Evolutionary conservation across 805 yeast genomes (phyloP).

Genomic region (Candida glaebosa): DNA sequence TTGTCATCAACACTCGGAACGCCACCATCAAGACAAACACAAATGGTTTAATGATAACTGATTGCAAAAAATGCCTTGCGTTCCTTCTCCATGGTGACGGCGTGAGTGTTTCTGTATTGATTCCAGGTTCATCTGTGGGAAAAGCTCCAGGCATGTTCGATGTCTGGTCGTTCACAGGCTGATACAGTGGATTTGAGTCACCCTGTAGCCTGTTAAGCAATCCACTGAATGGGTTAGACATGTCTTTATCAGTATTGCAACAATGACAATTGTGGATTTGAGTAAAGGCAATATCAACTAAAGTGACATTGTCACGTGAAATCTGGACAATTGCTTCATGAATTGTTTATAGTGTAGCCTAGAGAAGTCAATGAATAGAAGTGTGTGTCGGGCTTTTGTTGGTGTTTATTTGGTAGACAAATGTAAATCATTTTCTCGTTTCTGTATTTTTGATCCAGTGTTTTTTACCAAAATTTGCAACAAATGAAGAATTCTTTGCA

Average conservation of each 20-base stretch:
- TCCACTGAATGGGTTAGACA: slow-evolving; percentile 1
- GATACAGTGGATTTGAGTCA: background rate
- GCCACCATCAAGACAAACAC: slow-evolving; percentile 19
- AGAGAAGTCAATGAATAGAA: no score
- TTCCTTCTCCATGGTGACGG: background rate
- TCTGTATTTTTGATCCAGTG: no score
- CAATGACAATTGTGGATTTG: background rate
- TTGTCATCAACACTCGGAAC: slow-evolving; percentile 20
- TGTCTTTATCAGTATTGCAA: background rate
- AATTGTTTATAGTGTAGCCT: no score
- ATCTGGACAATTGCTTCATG: background rate
- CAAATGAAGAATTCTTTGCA: no score
- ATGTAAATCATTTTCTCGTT: no score
- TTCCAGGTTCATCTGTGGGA: background rate
- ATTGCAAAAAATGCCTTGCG: background rate
- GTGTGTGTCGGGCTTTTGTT: no score
- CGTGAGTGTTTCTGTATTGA: background rate
- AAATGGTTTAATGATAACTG: slow-evolving; percentile 21
- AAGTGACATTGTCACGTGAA: background rate
- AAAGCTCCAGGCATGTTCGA: slow-evolving; percentile 2
- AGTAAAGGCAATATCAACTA: background rate
- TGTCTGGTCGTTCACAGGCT: background rate
- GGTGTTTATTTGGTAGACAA: no score
- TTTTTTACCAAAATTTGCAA: no score
- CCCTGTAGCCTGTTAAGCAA: background rate